phyloP scores from a whole-genome alignment of 2,329 filamentous ascomycete species.

The Aspergillus sp. region DNA sequence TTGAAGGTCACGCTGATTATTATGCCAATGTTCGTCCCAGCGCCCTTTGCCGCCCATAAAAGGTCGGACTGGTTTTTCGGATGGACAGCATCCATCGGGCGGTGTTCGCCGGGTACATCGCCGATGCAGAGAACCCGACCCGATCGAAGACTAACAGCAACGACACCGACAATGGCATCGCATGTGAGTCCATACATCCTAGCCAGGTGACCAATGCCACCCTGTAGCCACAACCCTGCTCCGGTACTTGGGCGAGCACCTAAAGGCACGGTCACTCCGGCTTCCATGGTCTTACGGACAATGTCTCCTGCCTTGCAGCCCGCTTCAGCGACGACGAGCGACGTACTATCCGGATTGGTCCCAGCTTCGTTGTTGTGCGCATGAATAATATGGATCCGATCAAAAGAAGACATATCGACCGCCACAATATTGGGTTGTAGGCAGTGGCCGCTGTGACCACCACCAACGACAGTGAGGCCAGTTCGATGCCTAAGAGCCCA shows the following conservation, averaged over 20 bases:
- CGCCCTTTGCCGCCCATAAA: slow-evolving; percentile 60
- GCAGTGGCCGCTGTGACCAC: slow-evolving; percentile 63
- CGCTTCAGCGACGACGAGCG: slow-evolving; percentile 52
- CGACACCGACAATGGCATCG: slow-evolving; percentile 60
- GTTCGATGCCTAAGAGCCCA: slow-evolving; percentile 54
- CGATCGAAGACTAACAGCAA: slow-evolving; percentile 55
- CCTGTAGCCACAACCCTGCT: slow-evolving; percentile 63
- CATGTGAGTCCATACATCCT: slow-evolving; percentile 58
- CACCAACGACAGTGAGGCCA: slow-evolving; percentile 56
- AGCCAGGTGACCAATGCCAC: slow-evolving; percentile 62
- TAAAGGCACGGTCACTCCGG: slow-evolving; percentile 57
- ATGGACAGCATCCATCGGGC: slow-evolving; percentile 42
- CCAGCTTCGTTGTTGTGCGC: slow-evolving; percentile 3
- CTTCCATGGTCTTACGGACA: slow-evolving; percentile 47
- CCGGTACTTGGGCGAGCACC: slow-evolving; percentile 64
- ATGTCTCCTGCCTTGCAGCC: slow-evolving; percentile 60
- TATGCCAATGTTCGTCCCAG: slow-evolving; percentile 61
- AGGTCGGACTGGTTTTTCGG: slow-evolving; percentile 53
- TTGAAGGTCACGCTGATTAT: slow-evolving; percentile 56
- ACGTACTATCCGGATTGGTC: slow-evolving; percentile 5
- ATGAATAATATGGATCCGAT: slow-evolving; percentile 47
- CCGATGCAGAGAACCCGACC: slow-evolving; percentile 54
- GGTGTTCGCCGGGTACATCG: slow-evolving; percentile 48
- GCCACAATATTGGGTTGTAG: slow-evolving; percentile 53
- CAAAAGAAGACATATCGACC: slow-evolving; percentile 60